Evolutionary conservation across 495 filamentous ascomycete genomes (phyloP), one percentile per base, ranked within the genome.

Genomic region (Penicilliopsis zonata): DNA sequence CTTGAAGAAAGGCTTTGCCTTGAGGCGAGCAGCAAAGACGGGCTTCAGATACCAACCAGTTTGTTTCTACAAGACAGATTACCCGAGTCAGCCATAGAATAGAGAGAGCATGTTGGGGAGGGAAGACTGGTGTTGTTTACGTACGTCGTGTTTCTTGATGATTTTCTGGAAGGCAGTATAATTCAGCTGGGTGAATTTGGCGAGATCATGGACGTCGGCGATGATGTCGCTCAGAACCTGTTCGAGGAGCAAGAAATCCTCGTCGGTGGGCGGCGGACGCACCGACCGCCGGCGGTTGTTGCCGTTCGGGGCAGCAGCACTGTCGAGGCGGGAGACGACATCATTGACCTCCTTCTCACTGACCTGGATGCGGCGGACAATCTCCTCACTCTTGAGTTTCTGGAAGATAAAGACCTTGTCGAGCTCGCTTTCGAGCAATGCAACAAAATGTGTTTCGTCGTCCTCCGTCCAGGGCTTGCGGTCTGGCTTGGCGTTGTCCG

Each of bases 151-250:
- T 64, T 99, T 99, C 66, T 99, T 99, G 52, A 99, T 94, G 45
- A 99, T 99, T 66, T 99, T 99, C 66, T 95, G 92, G 49, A 99
- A 99, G 1, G 92, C 90, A 1, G 88, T 95, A 48, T 99, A 99
- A 56, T 99, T 99, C 50, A 99, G 60, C 59, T 95, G 87, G 4
- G 90, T 92, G 46, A 95, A 99, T 59, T 96, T 96, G 46, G 92
- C 92, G 45, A 99, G 63, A 53, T 99, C 90, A 50, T 99, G 90
- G 8, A 99, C 92, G 52, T 99, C 90, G 33, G 92, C 92, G 53
- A 96, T 99, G 46, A 96, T 88, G 51, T 99, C 90, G 56, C 84
- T 92, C 50, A 99, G 53, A 41, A 93, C 84, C 57, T 94, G 82
- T 60, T 99, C 92, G 25, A 99, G 69, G 46, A 90, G 61, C 68